A percentile compares a stretch with the other conserved stretches of the same genome.
These are phyloP conservation scores for Gossypium trilobum DNA, from an alignment of 441 rosid species.

Conservation along the genomic window DNA sequence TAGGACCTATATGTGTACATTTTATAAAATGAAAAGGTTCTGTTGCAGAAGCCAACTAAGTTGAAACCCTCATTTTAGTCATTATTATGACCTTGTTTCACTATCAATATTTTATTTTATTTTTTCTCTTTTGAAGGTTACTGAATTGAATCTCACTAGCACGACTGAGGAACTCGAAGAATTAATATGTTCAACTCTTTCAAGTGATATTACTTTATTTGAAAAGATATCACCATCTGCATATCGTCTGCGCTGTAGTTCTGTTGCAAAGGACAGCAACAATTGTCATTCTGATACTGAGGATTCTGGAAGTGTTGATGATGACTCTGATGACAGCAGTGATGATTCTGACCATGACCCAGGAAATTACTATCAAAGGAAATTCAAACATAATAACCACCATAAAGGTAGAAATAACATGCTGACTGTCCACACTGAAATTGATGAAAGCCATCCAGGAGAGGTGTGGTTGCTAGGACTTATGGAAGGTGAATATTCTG, in stretches of 20 bases:
- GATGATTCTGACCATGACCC: conserved; percentile 52
- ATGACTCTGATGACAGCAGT: conserved; percentile 40
- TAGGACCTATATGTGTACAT: not conserved
- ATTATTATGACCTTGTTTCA: conserved; percentile 2
- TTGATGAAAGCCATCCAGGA: conserved; percentile 92
- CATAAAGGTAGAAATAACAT: conserved; percentile 34
- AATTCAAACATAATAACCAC: conserved; percentile 26
- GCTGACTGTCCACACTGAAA: conserved; percentile 47
- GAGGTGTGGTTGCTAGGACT: conserved; percentile 88
- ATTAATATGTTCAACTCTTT: conserved; percentile 62
- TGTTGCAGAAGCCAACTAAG: not conserved
- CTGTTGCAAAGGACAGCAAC: conserved; percentile 40
- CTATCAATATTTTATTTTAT: conserved; percentile 10
- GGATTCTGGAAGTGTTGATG: conserved; percentile 80
- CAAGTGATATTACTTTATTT: conserved; percentile 87
- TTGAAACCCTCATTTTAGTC: not conserved
- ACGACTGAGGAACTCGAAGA: conserved; percentile 53
- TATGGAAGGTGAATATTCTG: conserved; percentile 91
- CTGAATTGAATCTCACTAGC: conserved; percentile 51
- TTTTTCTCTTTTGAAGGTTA: conserved; percentile 41
- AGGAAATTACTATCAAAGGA: conserved; percentile 30
- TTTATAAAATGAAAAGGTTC: not conserved
- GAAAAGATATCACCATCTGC: conserved; percentile 77
- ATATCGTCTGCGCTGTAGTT: conserved; percentile 64
- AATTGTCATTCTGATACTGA: conserved; percentile 57